Evolutionary conservation across 257 asterid species (phyloP).

Genomic region (Penstemon eatonii): DNA sequence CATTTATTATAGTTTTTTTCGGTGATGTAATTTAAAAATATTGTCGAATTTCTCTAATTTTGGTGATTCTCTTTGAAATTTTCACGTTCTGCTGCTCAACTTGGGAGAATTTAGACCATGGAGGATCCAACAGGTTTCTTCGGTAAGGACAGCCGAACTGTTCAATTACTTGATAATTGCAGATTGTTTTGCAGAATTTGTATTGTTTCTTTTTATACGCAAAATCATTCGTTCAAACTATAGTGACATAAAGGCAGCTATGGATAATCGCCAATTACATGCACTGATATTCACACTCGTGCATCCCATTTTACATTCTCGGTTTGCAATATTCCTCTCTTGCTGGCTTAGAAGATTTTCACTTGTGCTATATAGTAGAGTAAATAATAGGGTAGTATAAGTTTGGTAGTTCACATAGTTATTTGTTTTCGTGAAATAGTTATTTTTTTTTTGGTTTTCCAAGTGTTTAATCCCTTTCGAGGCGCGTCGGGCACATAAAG

Average conservation of each 20-base stretch:
- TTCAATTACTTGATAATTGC: conserved; percentile 1
- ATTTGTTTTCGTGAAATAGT: background rate
- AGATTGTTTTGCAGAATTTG: conserved; percentile 5
- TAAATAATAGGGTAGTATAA: background rate
- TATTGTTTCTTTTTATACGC: too few relatives aligned
- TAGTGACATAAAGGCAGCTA: background rate
- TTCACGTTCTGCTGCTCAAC: conserved; percentile 25
- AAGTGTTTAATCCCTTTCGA: too few relatives aligned
- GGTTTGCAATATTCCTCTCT: background rate
- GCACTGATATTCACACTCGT: conserved; percentile 8
- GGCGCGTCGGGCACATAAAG: too few relatives aligned
- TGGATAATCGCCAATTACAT: background rate
- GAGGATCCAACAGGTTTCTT: conserved; percentile 89
- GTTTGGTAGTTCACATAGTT: background rate
- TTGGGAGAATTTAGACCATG: conserved; percentile 66
- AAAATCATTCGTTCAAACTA: background rate
- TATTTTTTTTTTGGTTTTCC: too few relatives aligned
- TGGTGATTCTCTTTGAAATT: conserved; percentile 13
- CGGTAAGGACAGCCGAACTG: conserved; percentile 52
- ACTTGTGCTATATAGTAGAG: background rate
- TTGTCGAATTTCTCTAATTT: conserved; percentile 13
- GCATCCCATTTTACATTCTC: background rate
- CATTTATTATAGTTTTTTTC: background rate
- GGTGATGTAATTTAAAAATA: background rate
- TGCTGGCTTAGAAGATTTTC: background rate